Base-by-base conservation (phyloP, 225 moss, liverwort and hornwort genomes). In the Physcomitrellopsis africana region DNA sequence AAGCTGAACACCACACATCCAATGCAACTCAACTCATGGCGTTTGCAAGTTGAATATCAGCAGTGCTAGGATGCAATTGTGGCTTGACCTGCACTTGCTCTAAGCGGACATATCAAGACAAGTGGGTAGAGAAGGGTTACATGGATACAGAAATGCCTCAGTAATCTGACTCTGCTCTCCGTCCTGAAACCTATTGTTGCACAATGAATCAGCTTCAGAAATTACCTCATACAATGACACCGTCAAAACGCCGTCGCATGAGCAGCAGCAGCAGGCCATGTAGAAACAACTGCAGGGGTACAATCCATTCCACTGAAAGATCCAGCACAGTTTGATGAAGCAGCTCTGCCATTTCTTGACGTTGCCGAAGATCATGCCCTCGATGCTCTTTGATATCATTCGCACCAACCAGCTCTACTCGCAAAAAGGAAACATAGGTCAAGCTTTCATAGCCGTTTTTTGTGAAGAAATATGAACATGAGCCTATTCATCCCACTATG, bases 261-360 rank as follows among this genome's bases (percentile, higher is more conserved):
- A 29, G 48, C 57, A 88, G 80, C 9, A 88, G 80, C 9, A 90
- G 20, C 70, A 94, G 55, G 12, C 96, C 96, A 74, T 94, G 92
- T 58, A 92, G 37, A 72, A 96, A 91, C 67, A 83, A 72, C 13
- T 91, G 91, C 18, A 88, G 85, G 77, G 88, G 86, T 13, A 79
- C 78, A 22, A 86, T 86, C 60, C 82, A 37, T 37, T 92, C 90
- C 92, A 92, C 57, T 91, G 85, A n/a, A 91, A 86, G 3, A 92
- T 73, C 24, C 49, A 92, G 16, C 29, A 91, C 94, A 27, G 32
- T 37, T 61, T 74, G 65, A 92, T 48, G 3, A 81, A 81, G 52
- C 81, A 86, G 71, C 94, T 96, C 73, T 68, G 84, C 89, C 94
- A 94, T 75, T 92, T 92, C 71, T 86, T 91, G 29, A 94, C 96